A percentile compares a stretch with the other conserved stretches of the same genome.
Evolutionary conservation across 2,329 filamentous ascomycete genomes (phyloP).

Genomic region (Fusarium sp.): DNA sequence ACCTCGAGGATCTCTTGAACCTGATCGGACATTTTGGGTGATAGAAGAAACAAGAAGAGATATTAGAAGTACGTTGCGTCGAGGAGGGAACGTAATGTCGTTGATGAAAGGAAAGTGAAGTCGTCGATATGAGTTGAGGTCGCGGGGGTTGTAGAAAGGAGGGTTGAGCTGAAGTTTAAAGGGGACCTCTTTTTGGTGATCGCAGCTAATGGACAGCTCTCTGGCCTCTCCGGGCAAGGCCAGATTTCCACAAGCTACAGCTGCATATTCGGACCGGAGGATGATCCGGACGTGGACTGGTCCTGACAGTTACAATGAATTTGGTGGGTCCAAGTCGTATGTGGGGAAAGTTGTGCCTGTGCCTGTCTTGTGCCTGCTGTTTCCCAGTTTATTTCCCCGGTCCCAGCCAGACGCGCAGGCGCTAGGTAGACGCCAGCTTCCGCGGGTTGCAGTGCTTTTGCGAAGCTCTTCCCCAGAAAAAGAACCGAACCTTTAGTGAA

Average conservation of each 20-base stretch:
- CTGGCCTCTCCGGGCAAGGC: slow-evolving; percentile 32
- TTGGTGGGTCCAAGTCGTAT: slow-evolving; percentile 9
- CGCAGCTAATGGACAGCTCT: slow-evolving; percentile 38
- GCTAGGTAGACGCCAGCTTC: slow-evolving; percentile 38
- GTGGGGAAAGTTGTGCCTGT: slow-evolving; percentile 18
- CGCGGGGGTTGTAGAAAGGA: slow-evolving; percentile 35
- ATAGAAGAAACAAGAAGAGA: slow-evolving; percentile 3
- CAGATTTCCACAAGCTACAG: slow-evolving; percentile 17
- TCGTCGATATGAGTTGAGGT: slow-evolving; percentile 33
- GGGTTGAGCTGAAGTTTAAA: slow-evolving; percentile 33
- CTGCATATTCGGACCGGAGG: slow-evolving; percentile 15
- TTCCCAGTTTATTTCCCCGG: slow-evolving; percentile 39
- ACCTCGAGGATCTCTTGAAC: slow-evolving; percentile 77
- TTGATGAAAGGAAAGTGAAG: slow-evolving; percentile 7
- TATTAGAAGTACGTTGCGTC: slow-evolving; percentile 28
- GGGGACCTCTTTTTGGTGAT: slow-evolving; percentile 38
- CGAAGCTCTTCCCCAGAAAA: slow-evolving; percentile 42
- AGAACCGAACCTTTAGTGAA: slow-evolving; percentile 26
- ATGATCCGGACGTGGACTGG: slow-evolving; percentile 13
- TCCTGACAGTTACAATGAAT: background rate
- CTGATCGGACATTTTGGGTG: slow-evolving; percentile 70
- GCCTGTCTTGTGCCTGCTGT: slow-evolving; percentile 13
- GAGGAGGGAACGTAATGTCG: slow-evolving; percentile 15
- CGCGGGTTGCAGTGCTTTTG: slow-evolving; percentile 33
- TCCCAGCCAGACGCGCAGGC: slow-evolving; percentile 35